Percentiles rank a stretch among this genome's conserved stretches.
phyloP scores from a whole-genome alignment of 768 basidiomycete species.

The Rhodotorula graminis region DNA sequence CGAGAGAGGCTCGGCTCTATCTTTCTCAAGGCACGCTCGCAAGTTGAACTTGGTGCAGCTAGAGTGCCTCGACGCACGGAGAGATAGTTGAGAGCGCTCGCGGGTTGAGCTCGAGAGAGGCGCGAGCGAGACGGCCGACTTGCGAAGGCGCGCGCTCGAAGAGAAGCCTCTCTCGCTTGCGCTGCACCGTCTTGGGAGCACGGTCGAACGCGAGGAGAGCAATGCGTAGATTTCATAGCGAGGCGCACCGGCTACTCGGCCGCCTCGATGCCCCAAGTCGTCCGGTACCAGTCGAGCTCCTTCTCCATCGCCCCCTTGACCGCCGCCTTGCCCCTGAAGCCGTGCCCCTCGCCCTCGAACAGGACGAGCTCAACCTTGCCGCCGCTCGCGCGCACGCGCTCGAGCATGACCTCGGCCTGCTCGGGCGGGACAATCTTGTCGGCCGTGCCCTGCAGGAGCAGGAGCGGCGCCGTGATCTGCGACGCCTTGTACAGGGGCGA shows the following conservation, averaged over 20 bases:
- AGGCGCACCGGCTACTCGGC: neutral
- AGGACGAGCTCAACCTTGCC: slow-evolving; percentile 59
- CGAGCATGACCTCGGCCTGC: slow-evolving; percentile 60
- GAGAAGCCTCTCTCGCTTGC: too few species aligned
- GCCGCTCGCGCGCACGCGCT: slow-evolving; percentile 53
- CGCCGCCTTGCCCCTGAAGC: slow-evolving; percentile 58
- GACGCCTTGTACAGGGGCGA: slow-evolving; percentile 63
- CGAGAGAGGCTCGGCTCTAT: too few species aligned
- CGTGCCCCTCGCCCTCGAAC: slow-evolving; percentile 65
- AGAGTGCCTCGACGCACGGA: too few species aligned
- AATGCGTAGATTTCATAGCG: too few species aligned
- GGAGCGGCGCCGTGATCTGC: slow-evolving; percentile 59
- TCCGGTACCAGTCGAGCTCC: slow-evolving; percentile 57
- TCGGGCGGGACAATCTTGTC: slow-evolving; percentile 65
- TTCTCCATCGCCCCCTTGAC: slow-evolving; percentile 56
- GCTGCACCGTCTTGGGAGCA: too few species aligned
- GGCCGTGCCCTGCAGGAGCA: slow-evolving; percentile 64
- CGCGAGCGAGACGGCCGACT: too few species aligned
- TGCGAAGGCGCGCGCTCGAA: too few species aligned
- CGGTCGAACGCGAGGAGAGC: too few species aligned
- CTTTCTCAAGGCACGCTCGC: too few species aligned
- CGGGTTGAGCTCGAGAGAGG: too few species aligned
- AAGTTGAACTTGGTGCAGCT: too few species aligned
- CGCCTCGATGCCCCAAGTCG: slow-evolving; percentile 47
- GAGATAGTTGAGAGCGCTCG: too few species aligned